Evolutionary conservation across 2,329 filamentous ascomycete genomes (phyloP).

Genomic region (Nemania abortiva): DNA sequence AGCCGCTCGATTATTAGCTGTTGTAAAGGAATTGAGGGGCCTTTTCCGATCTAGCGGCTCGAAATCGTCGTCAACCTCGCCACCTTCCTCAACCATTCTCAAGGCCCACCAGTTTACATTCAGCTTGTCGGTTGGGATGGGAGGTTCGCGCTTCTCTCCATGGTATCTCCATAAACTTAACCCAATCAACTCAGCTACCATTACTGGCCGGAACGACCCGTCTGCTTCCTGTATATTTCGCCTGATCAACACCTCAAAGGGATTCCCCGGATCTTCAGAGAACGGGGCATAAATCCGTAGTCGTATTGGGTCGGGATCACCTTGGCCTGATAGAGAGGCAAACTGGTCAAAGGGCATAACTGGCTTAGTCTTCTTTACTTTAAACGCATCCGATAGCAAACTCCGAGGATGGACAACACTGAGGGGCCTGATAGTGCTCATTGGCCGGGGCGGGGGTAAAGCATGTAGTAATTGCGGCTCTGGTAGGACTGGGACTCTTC

Average conservation of each 20-base stretch:
- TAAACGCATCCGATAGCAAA: slow-evolving; percentile 77
- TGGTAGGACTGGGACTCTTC: slow-evolving; percentile 69
- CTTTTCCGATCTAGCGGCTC: slow-evolving; percentile 81
- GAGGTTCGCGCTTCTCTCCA: slow-evolving; percentile 79
- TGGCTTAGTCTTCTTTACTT: slow-evolving; percentile 76
- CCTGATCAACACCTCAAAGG: slow-evolving; percentile 78
- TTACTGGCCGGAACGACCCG: slow-evolving; percentile 71
- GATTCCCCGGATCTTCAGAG: slow-evolving; percentile 72
- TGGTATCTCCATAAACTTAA: slow-evolving; percentile 82
- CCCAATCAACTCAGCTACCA: slow-evolving; percentile 84
- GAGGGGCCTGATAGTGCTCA: slow-evolving; percentile 71
- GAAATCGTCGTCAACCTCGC: slow-evolving; percentile 87
- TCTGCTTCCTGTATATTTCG: slow-evolving; percentile 77
- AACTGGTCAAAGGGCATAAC: slow-evolving; percentile 81
- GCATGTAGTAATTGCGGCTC: slow-evolving; percentile 71
- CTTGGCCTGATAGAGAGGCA: slow-evolving; percentile 80
- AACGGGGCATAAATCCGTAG: slow-evolving; percentile 83
- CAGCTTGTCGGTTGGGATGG: slow-evolving; percentile 72
- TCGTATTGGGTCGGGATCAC: slow-evolving; percentile 79
- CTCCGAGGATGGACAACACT: slow-evolving; percentile 79
- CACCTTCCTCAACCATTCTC: slow-evolving; percentile 85
- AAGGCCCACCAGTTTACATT: slow-evolving; percentile 87
- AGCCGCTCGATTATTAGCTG: slow-evolving; percentile 78
- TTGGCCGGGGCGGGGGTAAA: slow-evolving; percentile 77
- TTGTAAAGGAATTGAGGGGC: slow-evolving; percentile 81